Evolutionary conservation across 2,329 filamentous ascomycete genomes (phyloP), one percentile per base, ranked within the genome.

Genomic region (Aspergillus ustus): DNA sequence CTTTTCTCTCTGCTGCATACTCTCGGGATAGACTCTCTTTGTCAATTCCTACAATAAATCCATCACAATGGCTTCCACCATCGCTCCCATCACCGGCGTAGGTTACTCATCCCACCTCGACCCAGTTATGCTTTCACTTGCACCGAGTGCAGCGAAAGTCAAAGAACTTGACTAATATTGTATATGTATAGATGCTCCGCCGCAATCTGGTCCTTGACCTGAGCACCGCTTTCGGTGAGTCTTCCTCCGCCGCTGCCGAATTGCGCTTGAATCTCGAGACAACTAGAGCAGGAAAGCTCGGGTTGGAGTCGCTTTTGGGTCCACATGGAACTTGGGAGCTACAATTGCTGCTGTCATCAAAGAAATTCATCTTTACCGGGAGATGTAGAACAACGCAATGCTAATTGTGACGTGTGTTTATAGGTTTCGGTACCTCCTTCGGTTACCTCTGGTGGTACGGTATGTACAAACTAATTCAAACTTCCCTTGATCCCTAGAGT

Each of bases 381-480:
- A 22, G 4, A 46, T 46, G 17, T 46, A 20, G 9, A 3, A 19
- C n/a, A 9, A 17, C 13, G 6, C 11, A 15, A 20, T 29, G 65
- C 69, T 71, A 63, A 73, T 20, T 28, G 40, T 28, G 44, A 52
- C 50, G 11, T 15, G 11, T 13, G 50, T 29, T 25, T 53, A 51
- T 63, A 88, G 86, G 86, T 77, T 84, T 89, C 75, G 86, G 87
- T 71, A 82, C 84, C 67, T 80, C 85, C 68, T 81, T 82, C 75
- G 87, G 86, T 69, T 89, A 89, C 78, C 82, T 84, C 74, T 90
- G 84, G 82, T 89, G 87, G 87, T 89, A 89, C 80, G 87, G 81
- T 83, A 81, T 64, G 81, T 62, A 82, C 72, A 63, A 20, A 64
- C 44, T 53, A 52, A 54, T 37, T 28, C 31, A 25, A 22, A 20